Base-by-base conservation (phyloP, 192 early-diverging fungal genomes). In the Pecoramyces ruminantium region DNA sequence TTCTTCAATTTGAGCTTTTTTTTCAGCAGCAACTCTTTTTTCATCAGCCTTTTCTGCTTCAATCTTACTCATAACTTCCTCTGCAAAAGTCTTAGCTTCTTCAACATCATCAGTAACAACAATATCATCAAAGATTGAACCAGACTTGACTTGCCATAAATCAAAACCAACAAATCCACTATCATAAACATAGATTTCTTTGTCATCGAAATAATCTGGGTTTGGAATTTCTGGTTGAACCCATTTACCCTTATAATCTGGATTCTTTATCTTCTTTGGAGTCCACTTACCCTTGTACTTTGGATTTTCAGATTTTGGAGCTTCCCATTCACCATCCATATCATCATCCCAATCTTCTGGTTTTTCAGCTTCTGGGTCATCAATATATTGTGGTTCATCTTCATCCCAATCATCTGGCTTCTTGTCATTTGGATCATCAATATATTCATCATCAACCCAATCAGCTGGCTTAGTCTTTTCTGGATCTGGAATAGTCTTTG, bases 291-390 rank as follows among this genome's bases (percentile, higher is more conserved):
- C 88, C 82, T 87, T 87, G 78, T 80, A 89, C 0, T 86, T 83
- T 28, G 88, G 88, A 83, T 89, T 89, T 29, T 34, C 77, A 40
- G 89, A 82, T 79, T 82, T 84, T 30, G 88, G 82, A 2, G 81
- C 77, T 80, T 87, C 84, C 88, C 87, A 89, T 30, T 86, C 85
- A 38, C 88, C 88, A 80, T 89, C 86, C 83, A 82, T 81, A n/a
- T 87, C 86, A 21, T 88, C 87, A 78, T 87, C 84, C 84, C 96
- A 98, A 84, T 97, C 95, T 80, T 93, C 94, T 39, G 96, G 96
- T 87, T 94, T 94, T 78, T 83, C 84, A 78, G 94, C 94, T 2
- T 94, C 88, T 77, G 94, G 90, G 82, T 98, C 95, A 39, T 92
- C 82, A 83, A 98, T 93, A 51, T 89, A 91, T 81, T 92, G 92